Conservation (phyloP, 805 yeast species). For the Ogataea wickerhamii region DNA sequence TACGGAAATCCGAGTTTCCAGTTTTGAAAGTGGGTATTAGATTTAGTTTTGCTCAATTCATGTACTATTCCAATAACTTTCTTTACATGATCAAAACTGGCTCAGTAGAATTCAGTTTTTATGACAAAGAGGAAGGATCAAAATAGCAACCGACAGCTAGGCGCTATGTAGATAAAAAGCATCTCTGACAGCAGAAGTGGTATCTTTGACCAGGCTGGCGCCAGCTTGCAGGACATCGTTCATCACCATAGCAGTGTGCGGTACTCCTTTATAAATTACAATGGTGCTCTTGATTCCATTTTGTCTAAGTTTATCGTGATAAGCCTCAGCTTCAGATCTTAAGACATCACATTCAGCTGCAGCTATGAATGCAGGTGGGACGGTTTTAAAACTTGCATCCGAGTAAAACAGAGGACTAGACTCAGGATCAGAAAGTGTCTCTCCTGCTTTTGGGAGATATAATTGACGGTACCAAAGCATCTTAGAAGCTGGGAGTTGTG, state of each 20-base stretch:
- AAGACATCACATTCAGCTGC: constrained; percentile 44
- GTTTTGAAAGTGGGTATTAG: no score
- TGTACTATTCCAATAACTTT: no score
- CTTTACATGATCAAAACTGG: no score
- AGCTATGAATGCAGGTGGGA: constrained; percentile 41
- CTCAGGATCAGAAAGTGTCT: constrained; percentile 29
- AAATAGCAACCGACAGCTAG: not conserved
- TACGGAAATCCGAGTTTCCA: no score
- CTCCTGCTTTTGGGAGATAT: constrained; percentile 40
- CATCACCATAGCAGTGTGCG: constrained; percentile 51
- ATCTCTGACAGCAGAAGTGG: constrained; percentile 29
- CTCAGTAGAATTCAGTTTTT: no score
- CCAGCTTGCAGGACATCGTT: constrained; percentile 37
- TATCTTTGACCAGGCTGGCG: constrained; percentile 31
- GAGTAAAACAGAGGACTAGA: constrained; percentile 42
- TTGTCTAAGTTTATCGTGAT: constrained; percentile 35
- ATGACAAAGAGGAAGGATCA: no score
- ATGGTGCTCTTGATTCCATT: constrained; percentile 37
- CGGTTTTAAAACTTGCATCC: constrained; percentile 36
- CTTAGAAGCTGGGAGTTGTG: constrained; percentile 43
- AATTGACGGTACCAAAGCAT: constrained; percentile 44
- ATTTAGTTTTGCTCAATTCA: no score
- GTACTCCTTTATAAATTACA: constrained; percentile 39
- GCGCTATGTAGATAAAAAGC: constrained; percentile 23
- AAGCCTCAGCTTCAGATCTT: constrained; percentile 42